Evolutionary conservation across 768 basidiomycete genomes (phyloP).

Genomic region (Lactarius akahatsu): DNA sequence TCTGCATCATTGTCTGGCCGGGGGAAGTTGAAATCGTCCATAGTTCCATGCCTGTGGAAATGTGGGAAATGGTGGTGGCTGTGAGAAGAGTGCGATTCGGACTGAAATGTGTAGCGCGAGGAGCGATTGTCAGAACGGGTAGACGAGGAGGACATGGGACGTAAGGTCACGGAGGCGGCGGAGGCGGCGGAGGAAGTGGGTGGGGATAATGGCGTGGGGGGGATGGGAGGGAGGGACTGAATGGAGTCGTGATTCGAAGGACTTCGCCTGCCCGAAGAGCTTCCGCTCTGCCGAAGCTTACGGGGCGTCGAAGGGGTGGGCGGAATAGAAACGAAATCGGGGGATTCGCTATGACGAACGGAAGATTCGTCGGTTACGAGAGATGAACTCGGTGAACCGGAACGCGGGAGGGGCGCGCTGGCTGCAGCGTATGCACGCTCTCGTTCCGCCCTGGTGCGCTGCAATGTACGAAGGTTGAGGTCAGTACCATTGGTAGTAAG

Average conservation of each 20-base stretch:
- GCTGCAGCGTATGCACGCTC: slow-evolving; percentile 51
- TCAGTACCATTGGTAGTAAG: slow-evolving; percentile 72
- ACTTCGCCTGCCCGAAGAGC: slow-evolving; percentile 41
- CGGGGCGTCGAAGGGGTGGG: slow-evolving; percentile 39
- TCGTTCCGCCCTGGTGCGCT: slow-evolving; percentile 52
- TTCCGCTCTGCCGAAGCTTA: slow-evolving; percentile 54
- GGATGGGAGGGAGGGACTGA: slow-evolving; percentile 39
- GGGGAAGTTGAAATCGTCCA: slow-evolving; percentile 69
- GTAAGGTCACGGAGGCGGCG: slow-evolving; percentile 31
- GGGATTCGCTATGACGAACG: slow-evolving; percentile 55
- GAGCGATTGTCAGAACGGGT: slow-evolving; percentile 56
- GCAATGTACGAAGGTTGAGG: slow-evolving; percentile 58
- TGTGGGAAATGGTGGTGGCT: slow-evolving; percentile 44
- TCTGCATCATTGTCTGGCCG: slow-evolving; percentile 75
- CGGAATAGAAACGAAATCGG: slow-evolving; percentile 38
- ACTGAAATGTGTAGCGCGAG: slow-evolving; percentile 61
- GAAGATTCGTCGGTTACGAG: slow-evolving; percentile 57
- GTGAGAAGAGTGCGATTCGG: slow-evolving; percentile 55
- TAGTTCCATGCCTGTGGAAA: slow-evolving; percentile 40
- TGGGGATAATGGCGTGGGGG: slow-evolving; percentile 32
- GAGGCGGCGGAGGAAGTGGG: slow-evolving; percentile 18
- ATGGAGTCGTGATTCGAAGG: slow-evolving; percentile 57
- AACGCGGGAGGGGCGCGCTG: slow-evolving; percentile 39
- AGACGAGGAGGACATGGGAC: slow-evolving; percentile 39
- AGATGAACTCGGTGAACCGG: slow-evolving; percentile 52